Evolutionary conservation across 345 rosid genomes (phyloP).

Genomic region (Abelmoschus esculentus): DNA sequence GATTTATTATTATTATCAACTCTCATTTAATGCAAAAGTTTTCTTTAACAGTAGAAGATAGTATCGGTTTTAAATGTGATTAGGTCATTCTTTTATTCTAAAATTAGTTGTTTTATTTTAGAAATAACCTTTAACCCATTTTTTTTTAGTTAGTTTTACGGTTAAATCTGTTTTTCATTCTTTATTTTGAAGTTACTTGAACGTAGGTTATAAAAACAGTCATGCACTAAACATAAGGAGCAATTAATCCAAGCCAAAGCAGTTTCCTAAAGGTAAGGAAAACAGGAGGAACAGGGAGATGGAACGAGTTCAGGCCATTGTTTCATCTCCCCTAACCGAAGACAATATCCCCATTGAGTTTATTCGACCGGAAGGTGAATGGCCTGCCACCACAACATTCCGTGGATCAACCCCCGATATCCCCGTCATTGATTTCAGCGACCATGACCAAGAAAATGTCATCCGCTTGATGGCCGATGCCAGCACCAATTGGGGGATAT

Average conservation of each 20-base stretch:
- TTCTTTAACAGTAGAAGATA: too few relatives aligned
- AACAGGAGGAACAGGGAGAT: constrained; percentile 29
- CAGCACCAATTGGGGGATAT: constrained; percentile 50
- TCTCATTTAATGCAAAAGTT: too few relatives aligned
- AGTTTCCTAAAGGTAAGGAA: neutral
- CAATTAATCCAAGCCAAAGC: neutral
- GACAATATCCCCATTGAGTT: constrained; percentile 56
- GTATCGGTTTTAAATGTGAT: too few relatives aligned
- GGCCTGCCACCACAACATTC: constrained; percentile 58
- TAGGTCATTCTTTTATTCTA: too few relatives aligned
- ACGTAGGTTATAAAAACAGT: neutral
- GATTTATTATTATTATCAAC: too few relatives aligned
- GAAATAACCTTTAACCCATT: too few relatives aligned
- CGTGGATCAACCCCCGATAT: constrained; percentile 38
- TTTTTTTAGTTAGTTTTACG: neutral
- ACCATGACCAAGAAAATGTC: constrained; percentile 25
- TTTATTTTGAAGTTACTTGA: neutral
- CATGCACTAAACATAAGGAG: neutral
- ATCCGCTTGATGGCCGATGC: constrained; percentile 26
- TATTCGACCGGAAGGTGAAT: constrained; percentile 58
- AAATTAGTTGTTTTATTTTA: too few relatives aligned
- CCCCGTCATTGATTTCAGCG: constrained; percentile 39
- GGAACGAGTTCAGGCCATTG: constrained; percentile 44
- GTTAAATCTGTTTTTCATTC: neutral
- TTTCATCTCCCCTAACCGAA: constrained; percentile 14